Conservation (phyloP, 2,329 filamentous ascomycete genomes). For the Aspergillus fischeri region DNA sequence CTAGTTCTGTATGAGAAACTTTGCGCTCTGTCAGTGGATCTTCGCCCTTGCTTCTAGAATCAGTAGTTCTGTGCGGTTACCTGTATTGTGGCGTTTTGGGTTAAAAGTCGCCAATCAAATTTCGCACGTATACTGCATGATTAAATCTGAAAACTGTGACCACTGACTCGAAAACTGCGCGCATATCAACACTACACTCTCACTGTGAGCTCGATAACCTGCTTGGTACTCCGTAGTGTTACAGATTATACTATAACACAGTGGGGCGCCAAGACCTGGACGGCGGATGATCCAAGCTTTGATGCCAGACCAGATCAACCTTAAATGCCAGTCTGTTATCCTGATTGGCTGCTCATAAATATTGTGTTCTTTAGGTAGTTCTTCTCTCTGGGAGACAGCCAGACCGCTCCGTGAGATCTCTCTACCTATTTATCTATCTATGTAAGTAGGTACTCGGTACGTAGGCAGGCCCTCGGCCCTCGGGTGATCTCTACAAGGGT, state of each 20-base stretch:
- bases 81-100: neutral
- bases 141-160: neutral
- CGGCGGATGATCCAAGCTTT: neutral
- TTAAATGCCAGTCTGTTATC: neutral
- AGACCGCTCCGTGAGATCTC: neutral
- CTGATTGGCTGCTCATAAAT: neutral
- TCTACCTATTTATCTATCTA: neutral
- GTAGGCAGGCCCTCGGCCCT: neutral
- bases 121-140: neutral
- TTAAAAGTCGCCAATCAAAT: neutral
- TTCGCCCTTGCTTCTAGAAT: neutral
- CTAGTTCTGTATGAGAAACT: neutral
- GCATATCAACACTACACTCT: neutral
- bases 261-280: neutral
- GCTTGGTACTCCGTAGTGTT: neutral
- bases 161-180: no score
- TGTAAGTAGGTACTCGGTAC: neutral
- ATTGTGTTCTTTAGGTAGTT: neutral
- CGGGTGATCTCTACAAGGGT: neutral
- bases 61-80: neutral
- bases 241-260: neutral
- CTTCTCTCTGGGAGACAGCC: neutral
- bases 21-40: neutral
- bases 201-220: neutral
- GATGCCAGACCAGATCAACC: neutral